Conservation (phyloP, 116 monocot genomes). For the Cymodocea nodosa region DNA sequence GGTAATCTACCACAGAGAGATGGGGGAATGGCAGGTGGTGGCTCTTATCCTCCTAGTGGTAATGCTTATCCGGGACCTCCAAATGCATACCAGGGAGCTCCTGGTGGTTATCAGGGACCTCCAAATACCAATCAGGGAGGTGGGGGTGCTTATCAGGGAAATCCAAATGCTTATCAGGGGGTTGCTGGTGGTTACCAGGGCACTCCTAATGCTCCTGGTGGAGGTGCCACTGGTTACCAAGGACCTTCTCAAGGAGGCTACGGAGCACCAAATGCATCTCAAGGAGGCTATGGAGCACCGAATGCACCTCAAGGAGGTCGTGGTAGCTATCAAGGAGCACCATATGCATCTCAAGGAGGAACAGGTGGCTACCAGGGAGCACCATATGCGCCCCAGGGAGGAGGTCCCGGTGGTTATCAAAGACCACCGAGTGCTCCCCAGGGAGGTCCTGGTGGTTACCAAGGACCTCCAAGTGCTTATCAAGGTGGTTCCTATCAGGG, state of each 20-base stretch:
- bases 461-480: constrained; percentile 9
- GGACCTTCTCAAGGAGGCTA: neutral
- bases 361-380: constrained; percentile 1
- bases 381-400: neutral
- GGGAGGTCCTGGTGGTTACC: constrained; percentile 6
- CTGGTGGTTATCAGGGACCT: constrained; percentile 3
- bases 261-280: constrained; percentile 4
- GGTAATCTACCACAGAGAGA: neutral
- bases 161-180: constrained; percentile 3
- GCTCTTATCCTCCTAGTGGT: neutral
- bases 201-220: neutral
- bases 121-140: constrained; percentile 2
- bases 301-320: constrained; percentile 6
- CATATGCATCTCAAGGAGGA: constrained; percentile 7
- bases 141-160: constrained; percentile 12
- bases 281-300: constrained; percentile 6
- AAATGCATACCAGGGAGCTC: constrained; percentile 6
- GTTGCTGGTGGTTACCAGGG: constrained; percentile 12
- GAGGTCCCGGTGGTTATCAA: constrained; percentile 9
- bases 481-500: constrained; percentile 1
- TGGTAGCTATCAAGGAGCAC: constrained; percentile 9
- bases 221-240: constrained; percentile 4
- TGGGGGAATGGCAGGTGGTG: no score
- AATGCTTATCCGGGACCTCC: constrained; percentile 9
- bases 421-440: constrained; percentile 2